Evolutionary conservation across 1,284 basidiomycete species (phyloP).

Genomic region (Boletus mariae): DNA sequence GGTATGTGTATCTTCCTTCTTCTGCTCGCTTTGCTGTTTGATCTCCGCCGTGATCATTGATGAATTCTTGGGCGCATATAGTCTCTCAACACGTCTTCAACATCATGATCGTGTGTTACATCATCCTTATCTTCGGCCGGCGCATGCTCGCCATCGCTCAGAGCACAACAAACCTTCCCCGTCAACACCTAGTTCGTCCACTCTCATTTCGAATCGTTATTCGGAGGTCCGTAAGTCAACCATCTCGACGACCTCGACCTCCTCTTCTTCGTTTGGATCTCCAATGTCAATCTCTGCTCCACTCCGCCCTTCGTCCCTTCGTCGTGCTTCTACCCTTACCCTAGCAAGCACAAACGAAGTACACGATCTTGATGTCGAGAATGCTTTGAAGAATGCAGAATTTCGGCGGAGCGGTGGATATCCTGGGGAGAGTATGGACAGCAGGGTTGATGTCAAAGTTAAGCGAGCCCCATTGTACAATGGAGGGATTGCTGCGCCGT

Average conservation of each 20-base stretch:
- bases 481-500: constrained; percentile 15
- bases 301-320: constrained; percentile 34
- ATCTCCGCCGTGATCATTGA: constrained; percentile 11
- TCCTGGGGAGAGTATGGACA: constrained; percentile 6
- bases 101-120: constrained; percentile 56
- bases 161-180: constrained; percentile 42
- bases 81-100: constrained; percentile 67
- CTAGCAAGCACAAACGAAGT: constrained; percentile 32
- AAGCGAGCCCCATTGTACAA: constrained; percentile 54
- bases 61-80: constrained; percentile 28
- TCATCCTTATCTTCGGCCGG: constrained; percentile 57
- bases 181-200: constrained; percentile 64
- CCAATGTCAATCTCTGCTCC: constrained; percentile 34
- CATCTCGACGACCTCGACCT: constrained; percentile 24
- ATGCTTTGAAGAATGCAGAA: constrained; percentile 8
- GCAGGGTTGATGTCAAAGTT: constrained; percentile 16
- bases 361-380: constrained; percentile 26
- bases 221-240: constrained; percentile 30
- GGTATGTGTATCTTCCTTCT: constrained; percentile 40
- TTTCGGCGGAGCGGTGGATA: constrained; percentile 13
- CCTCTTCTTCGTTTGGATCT: constrained; percentile 34
- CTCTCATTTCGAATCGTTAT: constrained; percentile 42
- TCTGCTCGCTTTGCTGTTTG: not conserved
- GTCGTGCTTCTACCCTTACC: constrained; percentile 33
- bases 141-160: constrained; percentile 31